Base-by-base conservation (phyloP, 2,329 filamentous ascomycete genomes). In the Lasiodiplodia theobromae region DNA sequence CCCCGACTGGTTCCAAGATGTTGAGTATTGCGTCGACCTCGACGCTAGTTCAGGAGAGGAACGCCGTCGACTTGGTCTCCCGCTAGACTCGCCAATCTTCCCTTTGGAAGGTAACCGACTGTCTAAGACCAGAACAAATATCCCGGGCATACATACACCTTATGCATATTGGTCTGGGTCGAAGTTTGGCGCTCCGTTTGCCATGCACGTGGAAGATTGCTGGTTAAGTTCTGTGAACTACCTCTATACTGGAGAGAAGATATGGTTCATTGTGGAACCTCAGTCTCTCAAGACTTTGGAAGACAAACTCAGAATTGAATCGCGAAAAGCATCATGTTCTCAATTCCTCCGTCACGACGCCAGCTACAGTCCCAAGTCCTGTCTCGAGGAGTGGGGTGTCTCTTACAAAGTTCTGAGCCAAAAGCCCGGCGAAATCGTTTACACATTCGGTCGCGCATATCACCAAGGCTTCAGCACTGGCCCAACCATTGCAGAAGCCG, bases 381-480 rank as follows among this genome's bases (percentile, higher is more conserved):
- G 25, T 31, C 58, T 63, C 16, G 58, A 63, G 12, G n/a, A 25
- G 18, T 63, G 23, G 58, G 44, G 58, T n/a, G 28, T 63, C 12
- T 21, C n/a, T 25, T 63, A 63, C 21, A 63, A 25, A 16, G 21
- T 63, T 47, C 18, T 63, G 18, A 37, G 58, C 14, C 58, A 51
- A 37, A 25, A 18, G 18, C 58, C 38, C 6, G n/a, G 11, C 21
- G 37, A 63, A n/a, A 28, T 63, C 10, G 18, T 63, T 16, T 25
- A 34, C 37, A 63, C 58, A n/a, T 63, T 44, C 38, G 34, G 34
- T 25, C 16, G 28, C 4, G 44, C 37, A 12, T 63, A 63, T 34
- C 58, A 63, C 47, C 58, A 63, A 47, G 58, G 58, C 18, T 63
- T 63, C 21, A 63, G 58, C 21, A 31, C 44, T 47, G 58, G 58